phyloP scores from a whole-genome alignment of 2,329 filamentous ascomycete species.

The Chaetomium olivaceum region DNA sequence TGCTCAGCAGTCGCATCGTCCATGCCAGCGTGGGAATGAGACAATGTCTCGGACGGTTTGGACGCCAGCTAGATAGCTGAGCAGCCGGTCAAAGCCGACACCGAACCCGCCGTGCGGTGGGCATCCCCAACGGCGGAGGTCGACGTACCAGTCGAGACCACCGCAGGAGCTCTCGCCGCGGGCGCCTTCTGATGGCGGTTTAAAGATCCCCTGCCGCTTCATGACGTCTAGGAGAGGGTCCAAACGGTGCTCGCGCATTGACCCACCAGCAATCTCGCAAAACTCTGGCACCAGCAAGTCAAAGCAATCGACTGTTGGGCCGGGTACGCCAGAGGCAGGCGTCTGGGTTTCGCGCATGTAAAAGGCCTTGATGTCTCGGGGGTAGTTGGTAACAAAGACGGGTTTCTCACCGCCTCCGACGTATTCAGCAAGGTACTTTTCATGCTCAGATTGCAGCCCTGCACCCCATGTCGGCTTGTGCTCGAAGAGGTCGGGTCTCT shows the following conservation, averaged over 20 bases:
- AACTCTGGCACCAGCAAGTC: conserved; percentile 84
- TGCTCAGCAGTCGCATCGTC: conserved; percentile 59
- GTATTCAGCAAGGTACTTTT: conserved; percentile 75
- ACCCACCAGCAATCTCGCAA: conserved; percentile 85
- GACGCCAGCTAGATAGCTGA: conserved; percentile 81
- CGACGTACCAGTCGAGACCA: conserved; percentile 79
- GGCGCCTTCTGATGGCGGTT: conserved; percentile 31
- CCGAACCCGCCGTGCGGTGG: conserved; percentile 91
- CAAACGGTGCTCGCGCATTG: conserved; percentile 81
- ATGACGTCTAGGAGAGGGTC: conserved; percentile 68
- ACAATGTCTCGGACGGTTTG: conserved; percentile 83
- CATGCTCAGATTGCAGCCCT: conserved; percentile 87
- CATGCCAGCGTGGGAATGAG: conserved; percentile 76
- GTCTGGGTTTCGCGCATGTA: conserved; percentile 54
- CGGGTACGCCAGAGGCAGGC: conserved; percentile 9
- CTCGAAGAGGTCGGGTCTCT: conserved; percentile 63
- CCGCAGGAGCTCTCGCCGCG: conserved; percentile 28
- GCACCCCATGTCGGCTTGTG: conserved; percentile 69
- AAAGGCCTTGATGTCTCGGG: conserved; percentile 86
- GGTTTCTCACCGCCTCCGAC: conserved; percentile 58
- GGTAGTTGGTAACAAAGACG: conserved; percentile 92
- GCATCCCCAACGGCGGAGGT: conserved; percentile 86
- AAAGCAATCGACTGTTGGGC: conserved; percentile 77
- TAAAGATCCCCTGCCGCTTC: conserved; percentile 63
- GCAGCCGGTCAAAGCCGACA: conserved; percentile 81